Conservation (phyloP, 1,284 basidiomycete species). For the Cutaneotrichosporon cutaneum region DNA sequence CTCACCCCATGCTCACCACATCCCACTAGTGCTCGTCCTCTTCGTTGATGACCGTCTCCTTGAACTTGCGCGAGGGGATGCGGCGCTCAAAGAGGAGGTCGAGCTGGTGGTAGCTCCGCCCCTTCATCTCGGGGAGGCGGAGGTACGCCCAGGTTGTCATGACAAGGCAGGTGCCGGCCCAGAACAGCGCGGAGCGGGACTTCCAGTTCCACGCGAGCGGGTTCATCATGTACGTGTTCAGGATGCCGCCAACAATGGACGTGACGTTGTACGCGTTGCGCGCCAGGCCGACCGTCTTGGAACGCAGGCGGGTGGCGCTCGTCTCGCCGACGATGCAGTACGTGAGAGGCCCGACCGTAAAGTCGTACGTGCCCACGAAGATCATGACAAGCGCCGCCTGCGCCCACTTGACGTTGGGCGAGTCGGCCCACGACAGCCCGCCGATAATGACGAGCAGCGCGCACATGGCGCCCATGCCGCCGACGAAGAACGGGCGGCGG, state of each 20-base stretch:
- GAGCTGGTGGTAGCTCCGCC: conserved; percentile 51
- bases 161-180: conserved; percentile 40
- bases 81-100: conserved; percentile 51
- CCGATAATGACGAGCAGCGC: conserved; percentile 55
- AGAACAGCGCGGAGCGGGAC: conserved; percentile 50
- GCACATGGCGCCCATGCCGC: conserved; percentile 51
- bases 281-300: conserved; percentile 56
- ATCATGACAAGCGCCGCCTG: conserved; percentile 27
- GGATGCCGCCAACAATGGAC: conserved; percentile 18
- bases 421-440: conserved; percentile 25
- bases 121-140: conserved; percentile 40
- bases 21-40: conserved; percentile 11
- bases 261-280: conserved; percentile 54
- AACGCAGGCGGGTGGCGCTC: conserved; percentile 52
- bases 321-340: conserved; percentile 51
- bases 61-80: conserved; percentile 48
- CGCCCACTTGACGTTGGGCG: conserved; percentile 16
- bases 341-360: conserved; percentile 29
- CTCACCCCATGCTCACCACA: neutral
- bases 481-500: conserved; percentile 54
- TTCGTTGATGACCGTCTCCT: conserved; percentile 36
- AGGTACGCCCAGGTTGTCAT: conserved; percentile 26
- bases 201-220: conserved; percentile 25
- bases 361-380: conserved; percentile 32
- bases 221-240: conserved; percentile 29